Percentiles rank a stretch among this genome's conserved stretches.
Evolutionary conservation across 345 rosid genomes (phyloP).

Genomic region (Anastatica hierochuntica): DNA sequence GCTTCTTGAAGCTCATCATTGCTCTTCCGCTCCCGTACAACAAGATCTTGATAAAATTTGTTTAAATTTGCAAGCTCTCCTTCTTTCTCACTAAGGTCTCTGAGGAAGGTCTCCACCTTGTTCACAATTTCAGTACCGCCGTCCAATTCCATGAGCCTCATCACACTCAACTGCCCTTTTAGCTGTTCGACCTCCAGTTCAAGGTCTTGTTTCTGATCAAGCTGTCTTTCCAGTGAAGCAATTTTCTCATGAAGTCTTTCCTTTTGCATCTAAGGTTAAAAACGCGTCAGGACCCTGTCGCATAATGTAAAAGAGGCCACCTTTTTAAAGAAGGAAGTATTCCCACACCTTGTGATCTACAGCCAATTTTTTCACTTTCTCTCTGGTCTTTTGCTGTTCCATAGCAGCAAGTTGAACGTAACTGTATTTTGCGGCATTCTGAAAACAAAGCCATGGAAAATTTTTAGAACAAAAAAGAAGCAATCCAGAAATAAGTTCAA

Average conservation of each 20-base stretch:
- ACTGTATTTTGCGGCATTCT: conserved; percentile 54
- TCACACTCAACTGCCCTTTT: conserved; percentile 53
- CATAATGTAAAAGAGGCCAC: conserved; percentile 12
- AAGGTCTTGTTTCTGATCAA: conserved; percentile 76
- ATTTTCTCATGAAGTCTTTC: conserved; percentile 61
- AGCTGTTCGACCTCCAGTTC: conserved; percentile 73
- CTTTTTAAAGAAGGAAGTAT: conserved; percentile 14
- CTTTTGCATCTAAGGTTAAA: conserved; percentile 53
- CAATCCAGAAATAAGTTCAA: not conserved
- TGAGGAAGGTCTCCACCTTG: conserved; percentile 48
- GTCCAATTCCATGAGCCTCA: conserved; percentile 61
- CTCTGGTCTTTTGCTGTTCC: conserved; percentile 77
- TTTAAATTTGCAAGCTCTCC: conserved; percentile 61
- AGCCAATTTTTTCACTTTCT: conserved; percentile 61
- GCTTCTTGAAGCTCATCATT: conserved; percentile 93
- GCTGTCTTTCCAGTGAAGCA: conserved; percentile 54
- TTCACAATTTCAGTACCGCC: conserved; percentile 56
- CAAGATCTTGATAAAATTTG: conserved; percentile 66
- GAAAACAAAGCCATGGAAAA: conserved; percentile 13
- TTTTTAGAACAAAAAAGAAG: conserved; percentile 8
- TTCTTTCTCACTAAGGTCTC: conserved; percentile 76
- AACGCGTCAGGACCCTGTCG: conserved; percentile 14
- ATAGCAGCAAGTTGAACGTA: conserved; percentile 59
- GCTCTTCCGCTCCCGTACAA: conserved; percentile 71
- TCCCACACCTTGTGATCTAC: conserved; percentile 77